Evolutionary conservation across 1,139 yeast species (phyloP), one percentile per base, ranked within the genome.

Genomic region (Pichia cactophila): DNA sequence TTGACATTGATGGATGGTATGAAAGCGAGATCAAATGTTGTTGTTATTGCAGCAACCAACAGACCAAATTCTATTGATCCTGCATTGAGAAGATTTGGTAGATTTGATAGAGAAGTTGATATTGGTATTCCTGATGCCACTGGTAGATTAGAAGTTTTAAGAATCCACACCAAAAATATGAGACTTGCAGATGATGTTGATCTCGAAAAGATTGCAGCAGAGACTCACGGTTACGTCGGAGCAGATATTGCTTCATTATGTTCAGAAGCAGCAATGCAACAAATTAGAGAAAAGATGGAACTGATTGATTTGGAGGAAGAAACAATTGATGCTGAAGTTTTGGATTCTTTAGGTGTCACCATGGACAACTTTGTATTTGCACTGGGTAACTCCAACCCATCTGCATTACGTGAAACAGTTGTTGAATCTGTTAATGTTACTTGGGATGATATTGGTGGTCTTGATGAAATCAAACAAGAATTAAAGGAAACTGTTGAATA

Each of bases 351-450:
- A 60, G 98, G 98, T 55, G 98, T 94, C 53, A 90, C 98, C 36
- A 92, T 90, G 97, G 98, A 94, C 60, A 92, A 94, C 79, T 94
- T 94, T 75, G 83, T 94, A 73, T 92, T 92, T 64, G 98, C 99
- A 7, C 79, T 94, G 52, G 97, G 97, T 67, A 89, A 88, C 73
- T 89, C 97, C 59, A 94, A 94, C 70, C 99, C 99, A 69, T 88
- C 97, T 55, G 99, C 99, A 5, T 79, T 94, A 63, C 95, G 99
- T 75, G 99, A 94, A 75, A 94, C 98, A 50, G 98, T 92, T 62
- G 98, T 94, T 58, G 97, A 94, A 75, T 84, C 89, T 61, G 98
- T 92, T 67, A 92, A 92, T 66, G 97, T 94, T 64, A 88, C 96
- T 51, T 92, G 98, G 98, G 95, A 88, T 66, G 98, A 92, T 67